Percentiles rank a stretch among this genome's conserved stretches.
These are phyloP conservation scores for Alternaria sp. DNA, from an alignment of 2,329 filamentous ascomycete genomes.

Conservation along the genomic window DNA sequence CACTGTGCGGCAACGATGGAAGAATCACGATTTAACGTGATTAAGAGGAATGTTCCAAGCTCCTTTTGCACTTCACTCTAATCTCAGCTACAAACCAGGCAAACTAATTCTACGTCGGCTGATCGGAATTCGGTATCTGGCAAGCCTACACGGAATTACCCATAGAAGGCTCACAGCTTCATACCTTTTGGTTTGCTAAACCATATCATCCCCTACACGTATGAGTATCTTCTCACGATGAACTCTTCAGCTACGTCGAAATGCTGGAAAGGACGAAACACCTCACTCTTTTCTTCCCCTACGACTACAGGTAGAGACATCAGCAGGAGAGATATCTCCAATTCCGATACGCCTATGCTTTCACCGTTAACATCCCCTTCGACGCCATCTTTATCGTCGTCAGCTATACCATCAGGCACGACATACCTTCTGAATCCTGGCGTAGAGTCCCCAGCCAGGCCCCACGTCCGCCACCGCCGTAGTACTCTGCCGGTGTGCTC, in stretches of 20 bases:
- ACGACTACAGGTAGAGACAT: too few species aligned
- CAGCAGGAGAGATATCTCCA: too few species aligned
- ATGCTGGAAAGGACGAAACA: background rate
- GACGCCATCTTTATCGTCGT: too few species aligned
- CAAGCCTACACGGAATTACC: background rate
- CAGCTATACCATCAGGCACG: too few species aligned
- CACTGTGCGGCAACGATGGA: background rate
- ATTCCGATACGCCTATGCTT: too few species aligned
- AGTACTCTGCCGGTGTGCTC: rapidly evolving
- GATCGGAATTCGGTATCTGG: background rate
- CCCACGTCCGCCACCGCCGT: too few species aligned
- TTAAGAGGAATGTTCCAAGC: background rate
- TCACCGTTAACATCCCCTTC: too few species aligned
- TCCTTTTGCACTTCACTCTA: background rate
- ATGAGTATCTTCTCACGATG: background rate
- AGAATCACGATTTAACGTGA: too few species aligned
- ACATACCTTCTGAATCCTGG: too few species aligned
- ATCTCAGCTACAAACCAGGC: background rate
- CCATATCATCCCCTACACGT: background rate
- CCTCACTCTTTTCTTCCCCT: too few species aligned
- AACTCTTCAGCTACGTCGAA: background rate
- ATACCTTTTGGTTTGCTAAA: background rate
- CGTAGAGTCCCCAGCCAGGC: too few species aligned
- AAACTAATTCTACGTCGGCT: background rate
- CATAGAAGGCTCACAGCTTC: background rate